These are phyloP conservation scores for Leptographium procerum DNA, from an alignment of 2,329 filamentous ascomycete species.

Conservation along the genomic window DNA sequence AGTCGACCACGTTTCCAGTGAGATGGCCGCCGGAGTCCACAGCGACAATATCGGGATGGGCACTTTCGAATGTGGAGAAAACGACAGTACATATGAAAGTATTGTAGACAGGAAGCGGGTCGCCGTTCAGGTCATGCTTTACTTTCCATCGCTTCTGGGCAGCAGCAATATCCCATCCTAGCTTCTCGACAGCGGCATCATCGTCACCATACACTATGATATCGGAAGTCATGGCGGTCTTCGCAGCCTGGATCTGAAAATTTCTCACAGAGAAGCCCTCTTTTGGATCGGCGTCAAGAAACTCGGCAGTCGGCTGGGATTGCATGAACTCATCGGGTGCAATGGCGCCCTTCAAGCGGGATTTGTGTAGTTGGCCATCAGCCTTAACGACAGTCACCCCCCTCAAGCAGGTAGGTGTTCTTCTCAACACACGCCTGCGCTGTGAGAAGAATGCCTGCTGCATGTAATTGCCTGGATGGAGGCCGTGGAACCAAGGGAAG, in stretches of 20 bases:
- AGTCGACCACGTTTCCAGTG: slow-evolving; percentile 74
- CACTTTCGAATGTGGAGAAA: slow-evolving; percentile 61
- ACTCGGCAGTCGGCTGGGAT: slow-evolving; percentile 38
- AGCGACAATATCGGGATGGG: slow-evolving; percentile 60
- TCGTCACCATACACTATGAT: slow-evolving; percentile 85
- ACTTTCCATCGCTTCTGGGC: slow-evolving; percentile 70
- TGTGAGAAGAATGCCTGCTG: slow-evolving; percentile 84
- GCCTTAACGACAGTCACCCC: slow-evolving; percentile 81
- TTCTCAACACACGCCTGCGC: slow-evolving; percentile 58
- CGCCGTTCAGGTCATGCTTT: slow-evolving; percentile 45
- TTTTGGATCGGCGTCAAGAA: slow-evolving; percentile 72
- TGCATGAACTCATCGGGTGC: slow-evolving; percentile 69
- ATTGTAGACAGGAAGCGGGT: slow-evolving; percentile 57
- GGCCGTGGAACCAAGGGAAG: slow-evolving; percentile 92
- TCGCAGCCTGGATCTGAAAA: slow-evolving; percentile 91
- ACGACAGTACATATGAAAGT: slow-evolving; percentile 63
- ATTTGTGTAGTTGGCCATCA: slow-evolving; percentile 61
- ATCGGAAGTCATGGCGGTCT: slow-evolving; percentile 78
- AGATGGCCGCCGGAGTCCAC: slow-evolving; percentile 59
- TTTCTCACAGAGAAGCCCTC: slow-evolving; percentile 94
- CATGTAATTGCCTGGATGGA: slow-evolving; percentile 79
- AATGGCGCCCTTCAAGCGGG: slow-evolving; percentile 79
- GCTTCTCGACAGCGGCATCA: slow-evolving; percentile 44
- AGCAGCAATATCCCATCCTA: slow-evolving; percentile 57
- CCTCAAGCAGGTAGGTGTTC: slow-evolving; percentile 64